Evolutionary conservation across 352 stramenopile species (phyloP), one percentile per base, ranked within the genome.

Genomic region (Pythium sp.): DNA sequence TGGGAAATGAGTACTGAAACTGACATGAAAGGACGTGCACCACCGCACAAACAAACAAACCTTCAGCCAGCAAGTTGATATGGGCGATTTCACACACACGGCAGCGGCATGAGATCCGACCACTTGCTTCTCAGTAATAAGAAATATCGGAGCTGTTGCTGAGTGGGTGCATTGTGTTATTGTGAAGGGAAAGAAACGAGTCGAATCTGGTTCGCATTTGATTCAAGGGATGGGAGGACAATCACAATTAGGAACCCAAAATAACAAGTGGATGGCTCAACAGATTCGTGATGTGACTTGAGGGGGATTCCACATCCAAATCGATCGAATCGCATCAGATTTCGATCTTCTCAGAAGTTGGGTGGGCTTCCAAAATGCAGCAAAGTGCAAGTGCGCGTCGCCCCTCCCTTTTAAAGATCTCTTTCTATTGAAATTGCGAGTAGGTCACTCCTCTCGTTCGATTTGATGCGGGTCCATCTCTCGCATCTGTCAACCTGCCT

Each of bases 301-400:
- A 15, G 38, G 38, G 38, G 38, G 32, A 46, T 46, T 46, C 38
- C 38, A 20, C 15, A 46, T n/a, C 41, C 14, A 49, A 49, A 49
- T 49, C 11, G n/a, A 28, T 34, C 53, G 24, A 34, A 34, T 58
- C 53, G 53, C 53, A 58, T 58, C 53, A 58, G 53, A 57, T n/a
- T 26, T 59, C 26, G 54, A 41, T 41, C 54, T 60, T 60, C 54
- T 60, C 54, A 60, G 54, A 60, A 60, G 36, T 60, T 22, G 54
- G 28, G 18, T 12, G 22, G 54, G 54, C 12, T 60, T 43, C 54
- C 54, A 60, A 59, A 59, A 41, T 41, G 26, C 26, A 46, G 12
- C 11, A 1, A 36, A 3, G 5, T 7, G 32, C 20, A 55, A 41
- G 2, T 20, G 9, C 26, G 7, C 15, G 54, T 59, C 54, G 54